Evolutionary conservation across 1,139 yeast genomes (phyloP), one percentile per base, ranked within the genome.

Genomic region (Blastobotrys ciferrii): DNA sequence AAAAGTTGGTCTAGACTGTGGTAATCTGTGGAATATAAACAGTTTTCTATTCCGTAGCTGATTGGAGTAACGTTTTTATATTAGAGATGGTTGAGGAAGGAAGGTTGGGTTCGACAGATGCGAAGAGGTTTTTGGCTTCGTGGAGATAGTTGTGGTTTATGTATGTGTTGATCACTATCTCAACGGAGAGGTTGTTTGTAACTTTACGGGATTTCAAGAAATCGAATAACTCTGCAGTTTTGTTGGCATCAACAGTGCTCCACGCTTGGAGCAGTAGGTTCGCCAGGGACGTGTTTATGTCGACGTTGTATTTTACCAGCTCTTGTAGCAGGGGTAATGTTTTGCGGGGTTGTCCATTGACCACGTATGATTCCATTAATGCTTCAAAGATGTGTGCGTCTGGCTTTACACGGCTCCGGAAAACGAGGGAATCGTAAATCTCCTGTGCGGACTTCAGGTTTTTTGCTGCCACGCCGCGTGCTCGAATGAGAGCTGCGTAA

Each of bases 361-460:
- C 65, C 18, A 70, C 68, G 42, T 63, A 68, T 1, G 72, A 62
- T 53, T 72, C 74, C 31, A 72, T 50, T 32, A 71, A 51, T 0
- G 76, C 71, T 49, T 66, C 70, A 59, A 70, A 72, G 39, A 71
- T 62, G 43, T 56, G 59, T 48, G 61, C 61, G 54, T 69, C 74
- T 2, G 74, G 73, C 1, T 60, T 56, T 2, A 69, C 63, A 12
- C 66, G 60, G 7, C 28, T 23, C 12, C 40, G 11, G 14, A 17
- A 36, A 4, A 19, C 28, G 13, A 36, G 14, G 12, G 40, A 36
- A 19, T 13, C 15, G 52, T 68, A 72, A 48, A 69, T 70, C 44
- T 57, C 58, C 32, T 60, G 55, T 4, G 75, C 74, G 2, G 67
- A 58, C 2, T 55, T 58, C 12, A 71, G 52, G 45, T 70, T 69